Conservation (phyloP, 495 filamentous ascomycete species). For the Aspergillus sclerotiicarbonarius region DNA sequence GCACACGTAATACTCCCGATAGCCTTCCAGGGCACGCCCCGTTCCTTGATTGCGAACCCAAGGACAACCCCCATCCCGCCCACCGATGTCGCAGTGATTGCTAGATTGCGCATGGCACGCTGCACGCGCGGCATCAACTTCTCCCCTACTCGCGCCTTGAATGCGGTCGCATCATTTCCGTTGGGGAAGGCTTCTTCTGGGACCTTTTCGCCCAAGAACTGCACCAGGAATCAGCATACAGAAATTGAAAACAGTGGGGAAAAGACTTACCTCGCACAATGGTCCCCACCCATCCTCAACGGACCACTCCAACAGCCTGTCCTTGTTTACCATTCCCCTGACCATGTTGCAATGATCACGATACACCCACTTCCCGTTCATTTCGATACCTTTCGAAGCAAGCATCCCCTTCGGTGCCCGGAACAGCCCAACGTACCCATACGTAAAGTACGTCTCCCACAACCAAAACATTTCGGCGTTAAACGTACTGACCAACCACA, state of each 20-base stretch:
- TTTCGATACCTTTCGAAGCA: background rate
- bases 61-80: background rate
- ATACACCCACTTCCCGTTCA: constrained; percentile 30
- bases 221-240: background rate
- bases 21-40: background rate
- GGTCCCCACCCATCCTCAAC: constrained; percentile 57
- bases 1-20: background rate
- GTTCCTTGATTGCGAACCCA: background rate
- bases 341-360: constrained; percentile 25
- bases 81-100: background rate
- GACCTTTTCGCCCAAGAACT: constrained; percentile 9
- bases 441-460: background rate
- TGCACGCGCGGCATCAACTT: background rate
- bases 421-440: constrained; percentile 2
- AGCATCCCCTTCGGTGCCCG: background rate
- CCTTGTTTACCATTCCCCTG: constrained; percentile 33
- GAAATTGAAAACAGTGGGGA: too few relatives aligned
- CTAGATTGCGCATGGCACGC: background rate
- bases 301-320: constrained; percentile 51
- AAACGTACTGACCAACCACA: constrained; percentile 14
- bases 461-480: constrained; percentile 21
- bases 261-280: constrained; percentile 53
- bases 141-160: background rate
- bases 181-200: constrained; percentile 6
- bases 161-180: constrained; percentile 1